Evolutionary conservation across 805 yeast species (phyloP), one percentile per base, ranked within the genome.

Genomic region (Babjeviella inositovora): DNA sequence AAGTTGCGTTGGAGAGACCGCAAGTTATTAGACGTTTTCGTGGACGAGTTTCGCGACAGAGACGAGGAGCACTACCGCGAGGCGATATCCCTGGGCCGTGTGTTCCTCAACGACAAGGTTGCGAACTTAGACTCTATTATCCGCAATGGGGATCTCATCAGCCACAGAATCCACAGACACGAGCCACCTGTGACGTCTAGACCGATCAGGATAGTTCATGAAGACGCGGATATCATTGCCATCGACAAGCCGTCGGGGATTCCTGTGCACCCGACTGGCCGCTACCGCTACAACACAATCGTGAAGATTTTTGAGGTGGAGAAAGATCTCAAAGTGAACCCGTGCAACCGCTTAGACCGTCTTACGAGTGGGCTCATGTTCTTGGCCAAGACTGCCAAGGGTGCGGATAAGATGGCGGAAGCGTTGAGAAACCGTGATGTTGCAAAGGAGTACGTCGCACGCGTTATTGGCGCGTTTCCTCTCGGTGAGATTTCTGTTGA

Each of bases 211-310:
- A 66, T 80, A 13, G 76, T 85, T 0, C 61, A 58, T 39, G 80
- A 84, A 37, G 73, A 81, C 41, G 82, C 74, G 6, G 65, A 76
- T 23, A 42, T 82, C 12, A 56, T 90, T 5, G 92, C 79, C 3
- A 73, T 90, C 12, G 93, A 87, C 43, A 90, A 90, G 33, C 98
- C 98, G 0, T 64, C 90, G 4, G 96, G 98, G 0, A 62, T 90
- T 3, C 96, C 98, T 0, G 93, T 81, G 0, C 98, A 90, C 43
- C 97, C 98, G 4, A 76, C 95, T 0, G 98, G 97, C 0, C 50
- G 85, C 32, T 70, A 72, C 56, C 41, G 90, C 40, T 68, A 69
- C 46, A 67, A 73, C 42, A 68, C 93, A 1, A 63, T 81, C 11
- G 79, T 92, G 7, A 74, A 72, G 42, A 66, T 82, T 4, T 47